phyloP scores from a whole-genome alignment of 352 stramenopile genomes.

The Phytophthora citricola region DNA sequence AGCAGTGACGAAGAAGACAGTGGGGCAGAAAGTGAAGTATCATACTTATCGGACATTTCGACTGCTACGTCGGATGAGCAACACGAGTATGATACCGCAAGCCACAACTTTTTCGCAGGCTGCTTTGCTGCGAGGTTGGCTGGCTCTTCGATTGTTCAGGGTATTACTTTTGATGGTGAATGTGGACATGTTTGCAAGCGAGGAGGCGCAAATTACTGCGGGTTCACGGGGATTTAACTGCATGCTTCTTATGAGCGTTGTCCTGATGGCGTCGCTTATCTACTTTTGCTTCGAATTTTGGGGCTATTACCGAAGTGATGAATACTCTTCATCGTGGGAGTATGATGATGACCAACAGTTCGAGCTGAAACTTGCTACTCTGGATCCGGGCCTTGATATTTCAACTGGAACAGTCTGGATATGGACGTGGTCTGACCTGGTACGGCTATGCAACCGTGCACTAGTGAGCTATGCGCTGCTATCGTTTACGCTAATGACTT shows the following conservation, averaged over 20 bases:
- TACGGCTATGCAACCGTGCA: conserved; percentile 35
- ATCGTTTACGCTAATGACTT: conserved; percentile 30
- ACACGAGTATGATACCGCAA: conserved; percentile 13
- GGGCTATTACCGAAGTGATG: conserved; percentile 18
- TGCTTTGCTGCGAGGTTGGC: conserved; percentile 55
- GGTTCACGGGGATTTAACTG: conserved; percentile 34
- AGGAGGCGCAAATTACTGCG: conserved; percentile 1
- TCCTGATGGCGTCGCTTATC: conserved; percentile 48
- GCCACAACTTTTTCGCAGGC: conserved; percentile 41
- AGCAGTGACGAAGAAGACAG: conserved; percentile 31
- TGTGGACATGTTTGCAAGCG: conserved; percentile 23
- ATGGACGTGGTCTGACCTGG: conserved; percentile 37
- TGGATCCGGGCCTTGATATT: conserved; percentile 23
- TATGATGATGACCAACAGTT: conserved; percentile 16
- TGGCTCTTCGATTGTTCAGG: conserved; percentile 55
- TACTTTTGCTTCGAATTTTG: conserved; percentile 61
- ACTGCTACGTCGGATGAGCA: conserved; percentile 11
- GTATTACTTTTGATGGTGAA: conserved; percentile 66
- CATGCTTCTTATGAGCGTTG: conserved; percentile 48
- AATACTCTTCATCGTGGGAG: background rate
- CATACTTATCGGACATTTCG: conserved; percentile 26
- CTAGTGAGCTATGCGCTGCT: conserved; percentile 39
- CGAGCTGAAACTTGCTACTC: conserved; percentile 47
- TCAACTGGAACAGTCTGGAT: conserved; percentile 23
- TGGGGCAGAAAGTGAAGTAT: conserved; percentile 31